Evolutionary conservation across 805 yeast species (phyloP), one percentile per base, ranked within the genome.

Genomic region (Ascoidea tarda): DNA sequence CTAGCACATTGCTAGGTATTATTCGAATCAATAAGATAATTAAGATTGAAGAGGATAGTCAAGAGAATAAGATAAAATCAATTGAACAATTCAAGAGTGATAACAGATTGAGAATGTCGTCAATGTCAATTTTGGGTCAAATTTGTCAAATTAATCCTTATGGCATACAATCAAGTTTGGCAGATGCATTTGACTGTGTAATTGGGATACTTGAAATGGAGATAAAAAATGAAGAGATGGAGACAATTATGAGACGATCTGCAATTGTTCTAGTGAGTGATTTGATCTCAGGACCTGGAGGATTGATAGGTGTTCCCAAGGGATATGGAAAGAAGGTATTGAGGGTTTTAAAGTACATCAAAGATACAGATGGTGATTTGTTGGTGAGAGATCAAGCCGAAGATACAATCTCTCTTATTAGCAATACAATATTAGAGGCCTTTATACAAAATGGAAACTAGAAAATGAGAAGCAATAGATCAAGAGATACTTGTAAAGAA

Each of bases 41-140:
- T 21, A 21, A 21, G 28, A 21, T 21, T 21, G 5, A 71, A 78
- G 1, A 62, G 66, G 5, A 59, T 71, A 0, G 72, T 79, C 33
- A 60, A 85, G 2, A 47, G 58, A 1, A 61, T 73, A 28, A 69
- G 79, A 2, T 57, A 64, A n/a, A 58, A 64, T 4, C 62, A 65
- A 6, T 16, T 6, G 31, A 46, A 38, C 28, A 16, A 21, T 67
- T 62, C 3, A 57, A 57, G 4, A 32, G 61, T 12, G 96, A 88
- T 57, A 69, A 74, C 54, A 74, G 82, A 46, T 57, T 89, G 46
- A 71, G 97, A 58, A 82, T 88, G 84, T 90, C 97, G 1, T 78
- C 96, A 0, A 76, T 90, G 79, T 86, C 96, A 0, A 65, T 93
- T 12, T 63, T 91, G n/a, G 96, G 97, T 33, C 68, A 76, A 5